A percentile compares a stretch with the other conserved stretches of the same genome.
Conservation (phyloP, 78 protist genomes). For the Anaeramoeba ignava region DNA sequence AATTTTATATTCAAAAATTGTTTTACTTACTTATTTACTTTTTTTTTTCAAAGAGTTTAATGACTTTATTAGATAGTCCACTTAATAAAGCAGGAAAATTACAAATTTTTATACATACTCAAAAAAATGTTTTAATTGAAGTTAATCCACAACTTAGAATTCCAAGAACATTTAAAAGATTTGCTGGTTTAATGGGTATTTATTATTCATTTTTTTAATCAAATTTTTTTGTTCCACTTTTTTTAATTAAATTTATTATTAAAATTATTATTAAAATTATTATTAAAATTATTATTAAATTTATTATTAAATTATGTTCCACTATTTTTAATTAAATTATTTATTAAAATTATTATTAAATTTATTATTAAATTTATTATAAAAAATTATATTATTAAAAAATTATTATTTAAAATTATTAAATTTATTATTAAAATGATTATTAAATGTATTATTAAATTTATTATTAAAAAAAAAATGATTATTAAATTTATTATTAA, state of each 20-base stretch:
- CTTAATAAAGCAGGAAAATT: constrained; percentile 88
- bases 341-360: no score
- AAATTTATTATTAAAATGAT: no score
- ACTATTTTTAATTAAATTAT: no score
- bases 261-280: neutral
- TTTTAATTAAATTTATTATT: neutral
- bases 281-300: neutral
- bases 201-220: no score
- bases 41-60: constrained; percentile 49
- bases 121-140: constrained; percentile 59
- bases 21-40: neutral
- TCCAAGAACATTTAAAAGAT: constrained; percentile 89
- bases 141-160: constrained; percentile 80
- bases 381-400: no score
- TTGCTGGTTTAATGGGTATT: constrained; percentile 83
- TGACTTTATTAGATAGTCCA: constrained; percentile 88
- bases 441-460: no score
- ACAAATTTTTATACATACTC: constrained; percentile 73
- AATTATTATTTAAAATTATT: no score
- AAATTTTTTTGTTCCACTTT: neutral
- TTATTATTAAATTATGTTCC: neutral
- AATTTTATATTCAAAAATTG: neutral
- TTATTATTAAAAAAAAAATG: no score
- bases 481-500: no score
- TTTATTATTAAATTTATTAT: no score